These are phyloP conservation scores for Phytophthora cactorum DNA, from an alignment of 352 stramenopile genomes.

Conservation along the genomic window DNA sequence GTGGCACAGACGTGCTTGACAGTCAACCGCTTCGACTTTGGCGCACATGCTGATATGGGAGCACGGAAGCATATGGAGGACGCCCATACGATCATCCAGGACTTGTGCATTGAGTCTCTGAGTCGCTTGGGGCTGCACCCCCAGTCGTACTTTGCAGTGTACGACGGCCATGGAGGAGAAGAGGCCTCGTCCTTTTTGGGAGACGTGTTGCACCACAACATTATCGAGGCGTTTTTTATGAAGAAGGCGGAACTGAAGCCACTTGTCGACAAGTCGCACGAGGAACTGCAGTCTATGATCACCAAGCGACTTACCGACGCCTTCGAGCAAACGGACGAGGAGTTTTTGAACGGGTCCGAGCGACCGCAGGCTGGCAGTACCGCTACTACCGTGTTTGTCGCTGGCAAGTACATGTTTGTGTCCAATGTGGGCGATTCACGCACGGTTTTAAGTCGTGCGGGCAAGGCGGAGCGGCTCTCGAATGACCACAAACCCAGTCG, in stretches of 20 bases:
- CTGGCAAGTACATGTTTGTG: slow-evolving; percentile 93
- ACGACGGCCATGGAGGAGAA: slow-evolving; percentile 96
- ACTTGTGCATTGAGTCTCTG: slow-evolving; percentile 70
- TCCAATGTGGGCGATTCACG: slow-evolving; percentile 97
- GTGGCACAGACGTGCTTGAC: slow-evolving; percentile 96
- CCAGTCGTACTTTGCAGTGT: slow-evolving; percentile 96
- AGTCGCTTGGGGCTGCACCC: slow-evolving; percentile 67
- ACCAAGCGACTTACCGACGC: slow-evolving; percentile 52
- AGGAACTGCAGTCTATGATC: slow-evolving; percentile 61
- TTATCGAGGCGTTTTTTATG: slow-evolving; percentile 68
- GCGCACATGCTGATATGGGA: slow-evolving; percentile 94
- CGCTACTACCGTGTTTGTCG: slow-evolving; percentile 93
- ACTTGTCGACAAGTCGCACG: slow-evolving; percentile 37
- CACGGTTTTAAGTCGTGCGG: slow-evolving; percentile 92
- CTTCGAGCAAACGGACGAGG: slow-evolving; percentile 78
- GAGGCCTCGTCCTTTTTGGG: slow-evolving; percentile 93
- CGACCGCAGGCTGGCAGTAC: slow-evolving; percentile 92
- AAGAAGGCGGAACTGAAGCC: slow-evolving; percentile 49
- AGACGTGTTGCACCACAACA: slow-evolving; percentile 72
- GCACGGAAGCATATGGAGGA: slow-evolving; percentile 96
- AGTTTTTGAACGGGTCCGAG: slow-evolving; percentile 71
- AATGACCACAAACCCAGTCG: slow-evolving; percentile 97
- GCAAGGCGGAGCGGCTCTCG: slow-evolving; percentile 90
- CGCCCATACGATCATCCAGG: slow-evolving; percentile 94
- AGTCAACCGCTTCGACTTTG: slow-evolving; percentile 97